phyloP scores from a whole-genome alignment of 2,329 filamentous ascomycete genomes.

The Colletotrichum godetiae region DNA sequence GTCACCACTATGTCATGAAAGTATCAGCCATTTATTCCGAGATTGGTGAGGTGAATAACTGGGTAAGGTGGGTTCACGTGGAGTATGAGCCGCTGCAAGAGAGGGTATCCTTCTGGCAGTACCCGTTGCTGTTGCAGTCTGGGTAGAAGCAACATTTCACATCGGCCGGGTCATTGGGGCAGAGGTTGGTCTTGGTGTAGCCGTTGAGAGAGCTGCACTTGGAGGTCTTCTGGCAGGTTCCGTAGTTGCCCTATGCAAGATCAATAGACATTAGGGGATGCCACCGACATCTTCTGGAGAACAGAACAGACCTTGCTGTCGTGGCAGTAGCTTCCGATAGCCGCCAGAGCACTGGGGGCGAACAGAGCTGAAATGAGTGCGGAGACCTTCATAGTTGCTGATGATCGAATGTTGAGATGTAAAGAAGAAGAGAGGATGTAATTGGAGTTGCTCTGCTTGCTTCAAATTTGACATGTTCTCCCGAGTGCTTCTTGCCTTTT shows the following conservation, averaged over 20 bases:
- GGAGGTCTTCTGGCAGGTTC: slow-evolving; percentile 27
- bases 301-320: slow-evolving; percentile 19
- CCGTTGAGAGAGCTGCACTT: slow-evolving; percentile 27
- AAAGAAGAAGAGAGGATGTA: no score
- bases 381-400: slow-evolving; percentile 11
- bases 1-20: slow-evolving; percentile 4
- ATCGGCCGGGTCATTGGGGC: slow-evolving; percentile 27
- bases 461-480: neutral
- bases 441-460: neutral
- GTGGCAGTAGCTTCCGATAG: slow-evolving; percentile 24
- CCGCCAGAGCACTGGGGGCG: slow-evolving; percentile 13
- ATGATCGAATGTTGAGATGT: neutral
- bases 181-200: slow-evolving; percentile 18
- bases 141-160: slow-evolving; percentile 33
- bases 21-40: neutral
- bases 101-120: slow-evolving; percentile 26
- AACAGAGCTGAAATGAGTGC: slow-evolving; percentile 6
- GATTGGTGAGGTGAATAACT: neutral
- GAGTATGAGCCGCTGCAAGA: slow-evolving; percentile 27
- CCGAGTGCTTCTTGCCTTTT: neutral
- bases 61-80: neutral
- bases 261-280: neutral
- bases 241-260: slow-evolving; percentile 12
- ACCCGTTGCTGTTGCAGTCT: slow-evolving; percentile 23
- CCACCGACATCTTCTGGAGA: neutral